These are phyloP conservation scores for Neurospora tetrasperma DNA, from an alignment of 495 filamentous ascomycete genomes.

Conservation along the genomic window DNA sequence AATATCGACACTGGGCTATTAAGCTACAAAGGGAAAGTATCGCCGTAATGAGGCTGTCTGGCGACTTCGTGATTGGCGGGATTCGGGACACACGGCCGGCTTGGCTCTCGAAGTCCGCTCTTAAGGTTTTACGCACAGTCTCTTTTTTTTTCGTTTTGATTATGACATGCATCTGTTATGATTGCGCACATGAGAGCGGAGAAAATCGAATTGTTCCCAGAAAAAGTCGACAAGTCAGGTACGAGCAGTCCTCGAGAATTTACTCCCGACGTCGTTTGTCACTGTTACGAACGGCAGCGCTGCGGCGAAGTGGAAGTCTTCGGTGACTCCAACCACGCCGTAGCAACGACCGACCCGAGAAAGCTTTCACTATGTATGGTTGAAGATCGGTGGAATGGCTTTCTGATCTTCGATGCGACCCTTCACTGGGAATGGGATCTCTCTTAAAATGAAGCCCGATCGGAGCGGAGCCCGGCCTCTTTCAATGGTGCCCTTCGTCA, in stretches of 20 bases:
- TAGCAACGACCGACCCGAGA: not conserved
- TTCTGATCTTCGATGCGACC: not conserved
- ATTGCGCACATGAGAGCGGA: not conserved
- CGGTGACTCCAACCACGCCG: not conserved
- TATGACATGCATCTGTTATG: not conserved
- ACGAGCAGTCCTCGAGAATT: not conserved
- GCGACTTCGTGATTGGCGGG: not conserved
- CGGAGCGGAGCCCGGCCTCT: not conserved
- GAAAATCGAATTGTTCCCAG: not conserved
- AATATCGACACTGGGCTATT: conserved; percentile 2
- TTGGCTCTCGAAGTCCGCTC: not conserved
- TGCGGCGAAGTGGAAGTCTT: not conserved
- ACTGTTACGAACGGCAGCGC: not conserved
- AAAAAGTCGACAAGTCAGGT: not conserved
- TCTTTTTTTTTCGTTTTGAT: not conserved
- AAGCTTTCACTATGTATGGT: not conserved
- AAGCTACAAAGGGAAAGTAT: conserved; percentile 1
- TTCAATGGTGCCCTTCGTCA: not conserved
- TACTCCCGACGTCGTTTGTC: not conserved
- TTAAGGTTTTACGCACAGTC: not conserved
- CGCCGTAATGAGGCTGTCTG: conserved; percentile 1
- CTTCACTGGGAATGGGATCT: not conserved
- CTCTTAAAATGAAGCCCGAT: not conserved
- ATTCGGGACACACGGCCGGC: not conserved
- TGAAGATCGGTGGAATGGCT: not conserved